Base-by-base conservation (phyloP, 257 asterid species). In the Solanum dulcamara region DNA sequence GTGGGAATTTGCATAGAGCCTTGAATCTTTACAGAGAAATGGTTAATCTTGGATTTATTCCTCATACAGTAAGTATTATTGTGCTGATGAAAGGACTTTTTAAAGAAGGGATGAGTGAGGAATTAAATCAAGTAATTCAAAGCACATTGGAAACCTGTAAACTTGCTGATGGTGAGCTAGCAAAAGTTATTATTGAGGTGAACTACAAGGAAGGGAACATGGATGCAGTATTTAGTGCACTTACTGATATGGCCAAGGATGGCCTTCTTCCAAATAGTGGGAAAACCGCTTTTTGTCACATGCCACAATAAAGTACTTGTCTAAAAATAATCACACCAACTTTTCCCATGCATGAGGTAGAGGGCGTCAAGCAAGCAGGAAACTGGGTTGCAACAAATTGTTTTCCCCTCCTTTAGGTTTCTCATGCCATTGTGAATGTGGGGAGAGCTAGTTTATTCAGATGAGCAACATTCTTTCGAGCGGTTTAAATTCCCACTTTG, bases 251-350 rank as follows among this genome's bases (percentile, higher is more conserved):
- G 99, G 96, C 93, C 37, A 93, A 90, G 88, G 97, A 94, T 80
- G 98, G 99, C 68, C 96, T 94, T 89, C 97, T 94, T 88, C 99
- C 98, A 1, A 88, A 92, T 85, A 93, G 93, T 79, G 88, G 84
- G 37, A 88, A 86, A 88, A 90, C 89, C 83, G 80, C 86, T 67
- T 33, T 37, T 40, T 40, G 26, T 82, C 79, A 17, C 59, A 55
- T 83, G 83, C 64, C 83, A 17, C 2, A 18, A 48, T 48, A 48
- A 79, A 46, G 64, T 48, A 28, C 14, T 17, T 79, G 30, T 48
- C 83, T 48, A 30, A 22, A 44, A 18, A 79, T 28, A 32, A 79
- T 48, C 66, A 48, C 17, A 18, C 64, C 64, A 28, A 48, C 44
- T 46, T 48, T 48, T 17, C 5, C 38, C 44, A 30, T 79, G 30